A percentile compares a stretch with the other conserved stretches of the same genome.
These are phyloP conservation scores for Bryum argenteum DNA, from an alignment of 225 moss, liverwort and hornwort species.

Conservation along the genomic window DNA sequence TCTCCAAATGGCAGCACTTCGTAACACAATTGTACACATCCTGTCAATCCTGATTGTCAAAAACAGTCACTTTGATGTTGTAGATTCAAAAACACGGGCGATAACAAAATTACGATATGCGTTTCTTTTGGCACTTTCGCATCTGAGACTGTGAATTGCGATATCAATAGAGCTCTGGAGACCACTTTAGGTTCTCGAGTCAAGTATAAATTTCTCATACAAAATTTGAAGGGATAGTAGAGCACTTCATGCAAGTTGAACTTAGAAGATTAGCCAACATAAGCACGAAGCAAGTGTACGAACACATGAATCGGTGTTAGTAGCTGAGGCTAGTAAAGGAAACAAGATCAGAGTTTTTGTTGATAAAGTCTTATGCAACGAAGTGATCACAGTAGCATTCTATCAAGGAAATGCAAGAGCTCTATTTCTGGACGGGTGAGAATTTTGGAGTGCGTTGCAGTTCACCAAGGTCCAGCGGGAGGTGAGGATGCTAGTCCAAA, in stretches of 20 bases:
- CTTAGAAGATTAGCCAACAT: background rate
- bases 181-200: background rate
- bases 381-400: too few relatives aligned
- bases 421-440: too few relatives aligned
- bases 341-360: background rate
- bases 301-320: background rate
- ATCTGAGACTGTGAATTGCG: background rate
- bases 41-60: background rate
- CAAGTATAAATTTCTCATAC: background rate
- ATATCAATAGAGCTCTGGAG: background rate
- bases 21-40: background rate
- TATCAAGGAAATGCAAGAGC: too few relatives aligned
- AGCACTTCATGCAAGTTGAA: background rate
- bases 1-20: background rate
- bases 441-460: constrained; percentile 39
- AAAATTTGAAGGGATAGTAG: background rate
- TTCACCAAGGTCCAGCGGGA: constrained; percentile 67
- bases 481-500: constrained; percentile 60
- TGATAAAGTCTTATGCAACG: background rate
- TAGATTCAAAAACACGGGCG: background rate
- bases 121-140: background rate
- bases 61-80: background rate
- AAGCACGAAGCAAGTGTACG: background rate
- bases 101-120: background rate
- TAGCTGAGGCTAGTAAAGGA: background rate